Base-by-base conservation (phyloP, 179 eudicot genomes). In the Pouteria campechiana region DNA sequence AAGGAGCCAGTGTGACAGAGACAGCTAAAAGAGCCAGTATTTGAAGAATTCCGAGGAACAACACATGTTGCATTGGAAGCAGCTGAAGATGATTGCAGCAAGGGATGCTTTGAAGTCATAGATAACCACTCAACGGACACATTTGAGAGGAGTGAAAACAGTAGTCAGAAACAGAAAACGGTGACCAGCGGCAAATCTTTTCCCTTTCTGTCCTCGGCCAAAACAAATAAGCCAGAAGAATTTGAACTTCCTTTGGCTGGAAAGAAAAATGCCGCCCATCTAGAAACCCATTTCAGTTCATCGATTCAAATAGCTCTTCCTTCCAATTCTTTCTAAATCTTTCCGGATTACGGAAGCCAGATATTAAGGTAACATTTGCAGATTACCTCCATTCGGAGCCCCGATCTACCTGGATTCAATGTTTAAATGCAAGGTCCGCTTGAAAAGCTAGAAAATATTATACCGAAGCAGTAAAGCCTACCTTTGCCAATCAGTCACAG, bases 71-170 rank as follows among this genome's bases (percentile, higher is more conserved):
- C 46, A n/a, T n/a, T n/a, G 17, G 63, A 57, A 13, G 29, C 31
- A 30, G 50, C 43, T 28, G 57, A 70, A 28, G 75, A 50, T 10
- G 41, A 32, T 3, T 60, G 31, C 34, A 65, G 56, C 53, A 77
- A 59, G 7, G 73, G 78, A 54, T 59, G 57, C 40, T 46, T 71
- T 27, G 81, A 60, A 72, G 45, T 74, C 86, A 83, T 79, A 68
- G 43, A 79, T 52, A 56, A 44, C 35, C 52, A 61, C 52, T 63
- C 76, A 57, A 57, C 22, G 22, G 24, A 28, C n/a, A 24, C 44
- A 63, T 81, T 70, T 63, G 55, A 69, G 64, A 61, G 58, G 60
- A 58, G 38, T 54, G 22, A 46, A 25, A 52, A 22, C 28, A 12
- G 46, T 28, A 32, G 25, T 47, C 30, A 18, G 44, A 32, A 35